Evolutionary conservation across 1,284 basidiomycete genomes (phyloP).

Genomic region (Microbotryum scabiosae): DNA sequence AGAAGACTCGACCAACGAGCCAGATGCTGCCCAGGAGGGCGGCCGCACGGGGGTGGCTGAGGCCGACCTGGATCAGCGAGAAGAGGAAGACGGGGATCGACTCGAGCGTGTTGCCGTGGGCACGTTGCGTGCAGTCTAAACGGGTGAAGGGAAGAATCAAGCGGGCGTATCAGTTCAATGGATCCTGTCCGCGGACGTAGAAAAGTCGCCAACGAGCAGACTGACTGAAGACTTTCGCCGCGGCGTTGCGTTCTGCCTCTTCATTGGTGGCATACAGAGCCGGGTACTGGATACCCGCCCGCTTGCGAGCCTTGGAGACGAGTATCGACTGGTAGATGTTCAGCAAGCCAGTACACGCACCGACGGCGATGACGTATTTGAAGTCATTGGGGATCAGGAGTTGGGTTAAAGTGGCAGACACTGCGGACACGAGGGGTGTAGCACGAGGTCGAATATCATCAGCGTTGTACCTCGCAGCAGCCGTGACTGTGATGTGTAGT

Average conservation of each 20-base stretch:
- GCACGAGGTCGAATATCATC: background rate
- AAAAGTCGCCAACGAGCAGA: background rate
- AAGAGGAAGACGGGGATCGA: conserved; percentile 17
- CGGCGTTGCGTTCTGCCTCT: conserved; percentile 3
- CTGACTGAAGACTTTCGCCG: conserved; percentile 16
- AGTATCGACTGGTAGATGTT: conserved; percentile 5
- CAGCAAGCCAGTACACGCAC: conserved; percentile 8
- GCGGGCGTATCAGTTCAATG: no score
- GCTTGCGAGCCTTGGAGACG: conserved; percentile 15
- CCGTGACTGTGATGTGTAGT: no score
- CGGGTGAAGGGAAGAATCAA: background rate
- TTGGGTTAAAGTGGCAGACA: conserved; percentile 7
- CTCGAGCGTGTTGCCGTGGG: conserved; percentile 26
- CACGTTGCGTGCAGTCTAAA: conserved; percentile 23
- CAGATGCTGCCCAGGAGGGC: conserved; percentile 11
- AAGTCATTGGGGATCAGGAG: conserved; percentile 7
- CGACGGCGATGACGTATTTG: conserved; percentile 14
- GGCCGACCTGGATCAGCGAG: conserved; percentile 13
- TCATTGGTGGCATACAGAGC: conserved; percentile 17
- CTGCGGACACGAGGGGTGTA: background rate
- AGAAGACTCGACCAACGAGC: conserved; percentile 15
- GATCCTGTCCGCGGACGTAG: no score
- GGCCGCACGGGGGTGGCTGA: conserved; percentile 16
- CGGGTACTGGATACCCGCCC: conserved; percentile 16
- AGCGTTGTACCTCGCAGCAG: no score